These are phyloP conservation scores for Haplosporangium gracile DNA, from an alignment of 192 early-diverging fungal genomes.

Conservation along the genomic window DNA sequence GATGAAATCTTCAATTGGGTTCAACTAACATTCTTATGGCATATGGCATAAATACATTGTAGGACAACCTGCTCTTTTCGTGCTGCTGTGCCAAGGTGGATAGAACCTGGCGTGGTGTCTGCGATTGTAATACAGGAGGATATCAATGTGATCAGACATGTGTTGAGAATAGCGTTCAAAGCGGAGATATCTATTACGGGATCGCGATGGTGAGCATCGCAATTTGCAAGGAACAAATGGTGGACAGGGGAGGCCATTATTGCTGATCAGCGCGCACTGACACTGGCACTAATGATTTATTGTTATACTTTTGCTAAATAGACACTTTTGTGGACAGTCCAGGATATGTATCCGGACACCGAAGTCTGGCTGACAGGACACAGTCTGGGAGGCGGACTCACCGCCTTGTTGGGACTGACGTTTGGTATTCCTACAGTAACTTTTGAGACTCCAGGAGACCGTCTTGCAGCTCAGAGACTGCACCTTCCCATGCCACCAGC, in stretches of 20 bases:
- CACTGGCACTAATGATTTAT: background rate
- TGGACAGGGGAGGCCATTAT: background rate
- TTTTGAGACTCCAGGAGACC: conserved; percentile 90
- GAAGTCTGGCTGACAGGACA: conserved; percentile 89
- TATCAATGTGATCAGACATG: conserved; percentile 73
- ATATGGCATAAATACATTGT: background rate
- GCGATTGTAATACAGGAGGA: conserved; percentile 79
- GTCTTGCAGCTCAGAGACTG: conserved; percentile 79
- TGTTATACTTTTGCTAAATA: conserved; percentile 32
- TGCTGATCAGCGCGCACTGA: background rate
- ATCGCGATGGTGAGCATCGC: conserved; percentile 63
- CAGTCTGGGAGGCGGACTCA: conserved; percentile 85
- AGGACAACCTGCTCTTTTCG: conserved; percentile 95
- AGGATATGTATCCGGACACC: conserved; percentile 74
- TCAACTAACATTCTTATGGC: background rate
- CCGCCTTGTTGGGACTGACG: conserved; percentile 82
- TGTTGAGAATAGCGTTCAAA: conserved; percentile 69
- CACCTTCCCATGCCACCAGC: conserved; percentile 80
- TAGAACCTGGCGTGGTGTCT: conserved; percentile 86
- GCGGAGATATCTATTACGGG: conserved; percentile 77
- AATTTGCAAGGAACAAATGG: background rate
- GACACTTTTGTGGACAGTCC: conserved; percentile 76
- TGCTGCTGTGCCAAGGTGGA: conserved; percentile 95
- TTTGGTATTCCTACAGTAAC: conserved; percentile 87
- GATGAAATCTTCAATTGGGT: background rate